These are phyloP conservation scores for Orbilia ellipsospora DNA, from an alignment of 2,329 filamentous ascomycete species.

Conservation along the genomic window DNA sequence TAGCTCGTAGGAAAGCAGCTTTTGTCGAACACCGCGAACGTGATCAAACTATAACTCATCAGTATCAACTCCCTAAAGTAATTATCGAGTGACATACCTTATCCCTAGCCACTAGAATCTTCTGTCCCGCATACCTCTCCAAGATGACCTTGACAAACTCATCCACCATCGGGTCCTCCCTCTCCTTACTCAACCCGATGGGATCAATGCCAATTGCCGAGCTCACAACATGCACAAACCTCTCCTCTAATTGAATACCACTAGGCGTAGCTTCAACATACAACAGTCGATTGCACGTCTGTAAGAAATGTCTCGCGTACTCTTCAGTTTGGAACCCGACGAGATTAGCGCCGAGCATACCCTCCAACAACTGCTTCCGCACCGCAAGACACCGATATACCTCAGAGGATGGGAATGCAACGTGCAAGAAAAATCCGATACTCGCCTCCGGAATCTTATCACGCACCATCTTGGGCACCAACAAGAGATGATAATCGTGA, in stretches of 20 bases:
- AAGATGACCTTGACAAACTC: constrained; percentile 83
- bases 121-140: constrained; percentile 87
- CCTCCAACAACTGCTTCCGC: constrained; percentile 86
- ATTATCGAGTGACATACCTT: constrained; percentile 66
- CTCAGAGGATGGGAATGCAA: constrained; percentile 94
- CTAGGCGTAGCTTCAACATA: constrained; percentile 89
- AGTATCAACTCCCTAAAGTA: neutral
- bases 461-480: constrained; percentile 89
- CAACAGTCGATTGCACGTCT: constrained; percentile 91
- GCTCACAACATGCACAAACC: constrained; percentile 88
- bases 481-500: constrained; percentile 91
- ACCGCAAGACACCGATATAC: constrained; percentile 92
- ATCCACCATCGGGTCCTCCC: constrained; percentile 77
- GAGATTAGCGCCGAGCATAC: constrained; percentile 91
- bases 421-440: constrained; percentile 95
- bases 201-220: constrained; percentile 93
- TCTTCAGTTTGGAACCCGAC: constrained; percentile 94
- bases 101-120: constrained; percentile 89
- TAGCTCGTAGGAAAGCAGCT: constrained; percentile 88
- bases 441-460: constrained; percentile 91
- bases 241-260: constrained; percentile 88
- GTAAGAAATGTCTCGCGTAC: constrained; percentile 92
- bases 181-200: constrained; percentile 75
- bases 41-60: constrained; percentile 72
- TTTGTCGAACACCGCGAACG: constrained; percentile 91